Evolutionary conservation across 768 basidiomycete genomes (phyloP).

Genomic region (Termitomyces sp.): DNA sequence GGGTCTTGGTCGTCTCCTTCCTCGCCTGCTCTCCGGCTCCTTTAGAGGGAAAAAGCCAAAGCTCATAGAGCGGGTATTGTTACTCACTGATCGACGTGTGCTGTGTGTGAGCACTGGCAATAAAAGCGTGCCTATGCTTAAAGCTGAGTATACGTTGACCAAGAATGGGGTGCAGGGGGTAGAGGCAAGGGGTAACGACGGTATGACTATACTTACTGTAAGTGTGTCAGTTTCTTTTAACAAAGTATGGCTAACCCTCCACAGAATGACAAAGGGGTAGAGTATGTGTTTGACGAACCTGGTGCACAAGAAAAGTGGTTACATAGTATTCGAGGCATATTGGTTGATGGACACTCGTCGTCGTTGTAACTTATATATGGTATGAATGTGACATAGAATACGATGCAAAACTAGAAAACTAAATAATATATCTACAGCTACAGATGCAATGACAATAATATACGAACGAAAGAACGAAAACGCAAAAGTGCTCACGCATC

Average conservation of each 20-base stretch:
- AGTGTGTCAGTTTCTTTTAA: neutral
- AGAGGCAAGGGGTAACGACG: constrained; percentile 5
- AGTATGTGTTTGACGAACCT: constrained; percentile 5
- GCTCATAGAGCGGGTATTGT: constrained; percentile 8
- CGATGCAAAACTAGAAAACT: neutral
- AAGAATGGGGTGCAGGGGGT: constrained; percentile 1
- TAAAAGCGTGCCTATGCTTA: constrained; percentile 4
- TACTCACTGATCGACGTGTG: constrained; percentile 12
- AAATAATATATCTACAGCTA: constrained; percentile 5
- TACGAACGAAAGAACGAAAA: neutral
- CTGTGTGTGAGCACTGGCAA: constrained; percentile 7
- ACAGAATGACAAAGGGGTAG: constrained; percentile 8
- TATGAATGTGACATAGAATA: too few relatives aligned
- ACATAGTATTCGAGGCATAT: neutral
- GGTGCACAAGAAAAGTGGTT: constrained; percentile 8
- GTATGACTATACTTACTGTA: constrained; percentile 9
- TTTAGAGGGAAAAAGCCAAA: constrained; percentile 12
- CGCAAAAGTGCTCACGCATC: neutral
- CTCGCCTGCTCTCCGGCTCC: constrained; percentile 11
- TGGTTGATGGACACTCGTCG: neutral
- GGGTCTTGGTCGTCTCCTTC: constrained; percentile 6
- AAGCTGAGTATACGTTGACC: constrained; percentile 3
- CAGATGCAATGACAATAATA: neutral
- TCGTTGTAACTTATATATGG: neutral
- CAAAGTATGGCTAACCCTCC: neutral